Conservation (phyloP, 2,329 filamentous ascomycete genomes). For the Epichloe scottii region DNA sequence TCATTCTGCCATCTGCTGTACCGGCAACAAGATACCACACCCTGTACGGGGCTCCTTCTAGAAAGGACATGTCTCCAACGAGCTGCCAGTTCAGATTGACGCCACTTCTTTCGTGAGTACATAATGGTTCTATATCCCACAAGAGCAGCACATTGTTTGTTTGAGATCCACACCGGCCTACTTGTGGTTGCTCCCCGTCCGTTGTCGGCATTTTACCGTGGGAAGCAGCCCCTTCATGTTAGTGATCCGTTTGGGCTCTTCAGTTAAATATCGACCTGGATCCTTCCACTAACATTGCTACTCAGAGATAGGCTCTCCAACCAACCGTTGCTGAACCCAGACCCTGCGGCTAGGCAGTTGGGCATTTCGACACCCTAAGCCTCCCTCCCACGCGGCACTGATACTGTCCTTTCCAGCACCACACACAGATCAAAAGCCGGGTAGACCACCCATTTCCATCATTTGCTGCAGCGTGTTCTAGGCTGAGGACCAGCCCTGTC, state of each 20-base stretch:
- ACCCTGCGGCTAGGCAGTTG: conserved; percentile 4
- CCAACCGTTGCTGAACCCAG: conserved; percentile 2
- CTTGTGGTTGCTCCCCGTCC: conserved; percentile 2
- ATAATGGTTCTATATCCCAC: background rate
- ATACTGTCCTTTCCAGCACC: background rate
- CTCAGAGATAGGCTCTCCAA: background rate
- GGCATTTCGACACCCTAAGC: conserved; percentile 1
- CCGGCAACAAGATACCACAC: conserved; percentile 2
- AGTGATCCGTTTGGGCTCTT: background rate
- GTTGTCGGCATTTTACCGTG: conserved; percentile 5
- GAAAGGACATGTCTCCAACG: background rate
- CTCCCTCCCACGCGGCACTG: conserved; percentile 1
- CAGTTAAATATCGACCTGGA: conserved; percentile 10
- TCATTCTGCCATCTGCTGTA: conserved; percentile 7
- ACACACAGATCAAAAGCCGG: background rate
- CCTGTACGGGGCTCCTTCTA: conserved; percentile 4
- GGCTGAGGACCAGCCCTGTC: background rate
- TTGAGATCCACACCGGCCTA: conserved; percentile 5
- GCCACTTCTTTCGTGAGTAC: background rate
- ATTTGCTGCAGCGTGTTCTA: background rate
- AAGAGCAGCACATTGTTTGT: background rate
- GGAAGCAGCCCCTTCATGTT: conserved; percentile 6
- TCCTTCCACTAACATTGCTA: conserved; percentile 5
- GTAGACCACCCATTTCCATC: background rate
- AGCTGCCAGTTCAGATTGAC: background rate